phyloP scores from a whole-genome alignment of 768 basidiomycete genomes.

The Asterophora lycoperdoides region DNA sequence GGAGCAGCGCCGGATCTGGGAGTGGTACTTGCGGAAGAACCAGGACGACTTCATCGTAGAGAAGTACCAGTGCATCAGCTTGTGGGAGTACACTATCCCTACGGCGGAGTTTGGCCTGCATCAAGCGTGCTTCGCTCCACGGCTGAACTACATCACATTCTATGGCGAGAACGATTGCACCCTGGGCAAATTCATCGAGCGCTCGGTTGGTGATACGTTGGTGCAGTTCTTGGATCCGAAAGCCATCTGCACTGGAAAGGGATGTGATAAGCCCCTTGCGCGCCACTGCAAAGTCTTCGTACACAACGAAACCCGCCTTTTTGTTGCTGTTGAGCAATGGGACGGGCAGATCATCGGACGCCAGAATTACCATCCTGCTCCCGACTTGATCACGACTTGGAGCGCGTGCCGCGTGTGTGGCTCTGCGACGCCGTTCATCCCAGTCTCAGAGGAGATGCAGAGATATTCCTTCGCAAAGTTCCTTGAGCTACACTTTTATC shows the following conservation, averaged over 20 bases:
- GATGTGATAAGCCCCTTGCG: conserved; percentile 75
- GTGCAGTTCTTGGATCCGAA: conserved; percentile 68
- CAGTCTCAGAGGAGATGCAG: conserved; percentile 88
- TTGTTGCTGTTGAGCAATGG: conserved; percentile 88
- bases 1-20: conserved; percentile 89
- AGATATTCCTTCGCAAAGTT: conserved; percentile 95
- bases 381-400: conserved; percentile 87
- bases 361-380: conserved; percentile 48
- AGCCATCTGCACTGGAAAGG: conserved; percentile 77
- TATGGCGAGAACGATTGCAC: conserved; percentile 93
- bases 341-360: conserved; percentile 68
- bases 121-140: conserved; percentile 75
- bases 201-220: conserved; percentile 62
- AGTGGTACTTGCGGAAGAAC: conserved; percentile 91
- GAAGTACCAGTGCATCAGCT: conserved; percentile 85
- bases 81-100: conserved; percentile 79
- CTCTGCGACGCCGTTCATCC: conserved; percentile 81
- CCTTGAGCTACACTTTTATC: conserved; percentile 94
- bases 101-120: conserved; percentile 61
- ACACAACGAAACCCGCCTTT: conserved; percentile 80
- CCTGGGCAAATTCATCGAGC: conserved; percentile 90
- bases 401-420: conserved; percentile 78
- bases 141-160: conserved; percentile 71
- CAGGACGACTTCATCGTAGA: conserved; percentile 83
- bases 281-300: conserved; percentile 89